A percentile compares a stretch with the other conserved stretches of the same genome.
These are phyloP conservation scores for Metarhizium humberi DNA, from an alignment of 2,329 filamentous ascomycete genomes.

Conservation along the genomic window DNA sequence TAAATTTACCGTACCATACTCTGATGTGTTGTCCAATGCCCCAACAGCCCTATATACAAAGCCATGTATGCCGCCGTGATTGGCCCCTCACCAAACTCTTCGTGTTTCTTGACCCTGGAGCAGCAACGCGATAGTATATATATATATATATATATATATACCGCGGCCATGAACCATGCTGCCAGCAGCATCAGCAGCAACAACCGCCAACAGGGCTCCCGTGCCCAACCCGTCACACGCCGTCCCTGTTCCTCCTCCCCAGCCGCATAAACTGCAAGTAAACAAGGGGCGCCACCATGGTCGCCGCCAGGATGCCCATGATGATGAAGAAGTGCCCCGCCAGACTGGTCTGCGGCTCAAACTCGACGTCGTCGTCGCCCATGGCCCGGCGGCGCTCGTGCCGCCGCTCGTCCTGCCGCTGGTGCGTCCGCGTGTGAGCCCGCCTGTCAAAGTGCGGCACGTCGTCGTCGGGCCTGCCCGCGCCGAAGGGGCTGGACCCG, in stretches of 20 bases:
- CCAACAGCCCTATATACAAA: too few species aligned
- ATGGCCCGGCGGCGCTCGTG: constrained; percentile 28
- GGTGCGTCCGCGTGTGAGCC: constrained; percentile 66
- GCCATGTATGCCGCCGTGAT: too few species aligned
- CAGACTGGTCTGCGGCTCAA: constrained; percentile 31
- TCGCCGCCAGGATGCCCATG: constrained; percentile 35
- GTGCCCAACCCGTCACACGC: constrained; percentile 1
- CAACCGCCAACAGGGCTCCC: background rate
- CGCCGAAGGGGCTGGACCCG: constrained; percentile 39
- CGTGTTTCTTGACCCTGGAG: background rate
- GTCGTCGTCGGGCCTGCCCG: constrained; percentile 32
- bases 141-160: background rate
- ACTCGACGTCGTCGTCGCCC: constrained; percentile 26
- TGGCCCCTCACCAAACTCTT: background rate
- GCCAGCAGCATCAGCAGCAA: background rate
- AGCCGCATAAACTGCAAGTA: constrained; percentile 28
- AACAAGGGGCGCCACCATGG: constrained; percentile 35
- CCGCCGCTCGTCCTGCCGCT: constrained; percentile 44
- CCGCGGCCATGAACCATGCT: too few species aligned
- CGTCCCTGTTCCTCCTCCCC: constrained; percentile 18
- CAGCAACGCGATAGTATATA: background rate
- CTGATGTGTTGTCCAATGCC: too few species aligned
- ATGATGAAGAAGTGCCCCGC: constrained; percentile 41
- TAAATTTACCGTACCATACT: background rate
- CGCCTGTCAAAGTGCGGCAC: constrained; percentile 70